Evolutionary conservation across 257 asterid species (phyloP), one percentile per base, ranked within the genome.

Genomic region (Scutellaria barbata): DNA sequence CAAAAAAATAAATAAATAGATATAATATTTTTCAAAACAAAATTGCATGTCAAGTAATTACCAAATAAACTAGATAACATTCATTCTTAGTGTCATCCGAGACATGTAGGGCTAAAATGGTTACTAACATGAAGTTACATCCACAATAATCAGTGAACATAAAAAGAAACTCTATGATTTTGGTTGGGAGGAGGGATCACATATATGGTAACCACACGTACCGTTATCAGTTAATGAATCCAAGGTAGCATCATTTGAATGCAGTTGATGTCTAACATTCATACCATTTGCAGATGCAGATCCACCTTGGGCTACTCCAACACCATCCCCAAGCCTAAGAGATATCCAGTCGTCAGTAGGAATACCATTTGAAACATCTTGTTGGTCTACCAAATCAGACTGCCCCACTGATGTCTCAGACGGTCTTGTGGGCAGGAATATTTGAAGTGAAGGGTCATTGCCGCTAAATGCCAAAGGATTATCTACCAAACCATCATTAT

Each of bases 371-470:
- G 96, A 82, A 67, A 78, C 79, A 22, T 90, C 95, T 22, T 74
- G 89, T 52, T 69, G 88, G 71, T 85, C 89, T 81, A 86, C 77
- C 69, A 75, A 17, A 71, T 86, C 88, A 76, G 83, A 72, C 76
- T 77, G 90, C 22, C 74, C 67, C 5, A 68, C 76, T 40, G 90
- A 76, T 65, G 83, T 72, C 75, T 85, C 91, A 41, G 96, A 83
- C 20, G 96, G 96, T 83, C 83, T 86, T n/a, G 99, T 80, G 45
- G 98, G 97, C 63, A 95, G 90, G 86, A 92, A 95, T 87, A 95
- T 87, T 74, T 95, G 97, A 71, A 95, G 97, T 0, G 98, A 80
- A 52, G 94, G 97, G 72, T 95, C 99, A 74, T 83, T 87, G 60
- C 94, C 90, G 76, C 80, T 80, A 74, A 83, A 88, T 16, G 88